Percentiles rank a stretch among this genome's conserved stretches.
Conservation (phyloP, 1,139 yeast species). For the Lodderomyces theae region DNA sequence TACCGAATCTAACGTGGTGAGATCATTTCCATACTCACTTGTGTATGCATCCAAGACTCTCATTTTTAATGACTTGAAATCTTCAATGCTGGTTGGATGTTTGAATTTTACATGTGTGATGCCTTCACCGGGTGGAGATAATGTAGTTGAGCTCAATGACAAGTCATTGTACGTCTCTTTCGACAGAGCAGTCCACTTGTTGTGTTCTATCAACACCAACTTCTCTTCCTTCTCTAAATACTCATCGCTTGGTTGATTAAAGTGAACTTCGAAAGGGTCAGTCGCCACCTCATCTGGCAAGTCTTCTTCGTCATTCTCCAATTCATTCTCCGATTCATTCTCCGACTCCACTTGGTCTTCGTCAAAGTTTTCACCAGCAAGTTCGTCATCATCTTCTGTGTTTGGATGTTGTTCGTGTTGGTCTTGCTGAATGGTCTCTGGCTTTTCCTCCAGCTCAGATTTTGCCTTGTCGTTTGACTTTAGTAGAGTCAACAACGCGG, state of each 20-base stretch:
- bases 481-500: slow-evolving; percentile 71
- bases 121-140: slow-evolving; percentile 30
- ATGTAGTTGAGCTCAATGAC: slow-evolving; percentile 20
- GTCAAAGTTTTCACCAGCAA: slow-evolving; percentile 14
- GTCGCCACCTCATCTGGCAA: slow-evolving; percentile 14
- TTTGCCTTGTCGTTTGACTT: slow-evolving; percentile 38
- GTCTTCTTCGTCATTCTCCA: slow-evolving; percentile 31
- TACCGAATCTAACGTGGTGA: slow-evolving; percentile 24
- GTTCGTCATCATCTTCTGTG: slow-evolving; percentile 25
- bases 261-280: slow-evolving; percentile 78
- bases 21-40: slow-evolving; percentile 14
- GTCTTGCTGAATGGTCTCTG: not conserved
- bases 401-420: slow-evolving; percentile 20
- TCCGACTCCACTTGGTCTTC: slow-evolving; percentile 20
- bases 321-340: slow-evolving; percentile 34
- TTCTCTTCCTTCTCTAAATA: slow-evolving; percentile 34
- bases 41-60: slow-evolving; percentile 30
- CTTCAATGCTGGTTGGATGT: slow-evolving; percentile 10
- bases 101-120: slow-evolving; percentile 14
- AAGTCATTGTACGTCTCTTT: slow-evolving; percentile 22
- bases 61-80: slow-evolving; percentile 25
- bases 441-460: not conserved
- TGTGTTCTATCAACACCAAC: slow-evolving; percentile 15
- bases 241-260: slow-evolving; percentile 51
- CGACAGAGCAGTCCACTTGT: slow-evolving; percentile 27